Evolutionary conservation across 2,329 filamentous ascomycete genomes (phyloP), one percentile per base, ranked within the genome.

Genomic region (Arthroderma sp.): DNA sequence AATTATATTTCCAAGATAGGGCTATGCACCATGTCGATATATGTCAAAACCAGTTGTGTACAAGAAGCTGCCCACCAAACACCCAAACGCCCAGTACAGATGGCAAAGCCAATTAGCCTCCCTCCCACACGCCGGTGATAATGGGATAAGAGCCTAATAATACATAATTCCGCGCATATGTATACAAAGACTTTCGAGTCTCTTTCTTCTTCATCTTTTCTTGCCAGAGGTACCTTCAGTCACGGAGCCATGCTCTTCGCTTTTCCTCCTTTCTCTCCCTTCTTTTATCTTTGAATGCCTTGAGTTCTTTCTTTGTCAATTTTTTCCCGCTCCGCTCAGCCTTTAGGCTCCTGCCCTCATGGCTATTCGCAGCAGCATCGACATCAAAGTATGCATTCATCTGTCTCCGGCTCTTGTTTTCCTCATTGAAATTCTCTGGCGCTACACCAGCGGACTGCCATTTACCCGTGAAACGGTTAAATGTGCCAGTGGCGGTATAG

Each of bases 371-470:
- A 3, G 87, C 88, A 4, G 87, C 85, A 62, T 96, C 88, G 37
- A 95, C 88, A 60, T 98, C 89, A 62, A 96, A 98, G 66, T 82
- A 96, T 36, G 87, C 85, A 58, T 85, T 84, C 83, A 96, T 83
- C 67, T 96, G 91, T 38, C 91, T 74, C 42, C 72, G 74, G 48
- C 82, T 82, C 71, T 94, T 95, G 58, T 85, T 83, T 59, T 93
- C 86, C 57, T 94, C 87, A 53, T 79, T 83, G 68, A 88, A 83
- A 42, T 80, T 77, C 43, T 91, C 85, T 1, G 85, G 78, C 3
- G 75, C 80, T 50, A 80, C 69, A 7, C 77, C 74, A 2, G 69
- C 69, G 11, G 72, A 67, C 65, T 95, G 88, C 68, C 85, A 94
- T 52, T 80, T 75, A 38, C 88, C 88, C 0, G 85, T 94, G 65